Evolutionary conservation across 1,139 yeast species (phyloP), one percentile per base, ranked within the genome.

Genomic region (Nadsonia commutata): DNA sequence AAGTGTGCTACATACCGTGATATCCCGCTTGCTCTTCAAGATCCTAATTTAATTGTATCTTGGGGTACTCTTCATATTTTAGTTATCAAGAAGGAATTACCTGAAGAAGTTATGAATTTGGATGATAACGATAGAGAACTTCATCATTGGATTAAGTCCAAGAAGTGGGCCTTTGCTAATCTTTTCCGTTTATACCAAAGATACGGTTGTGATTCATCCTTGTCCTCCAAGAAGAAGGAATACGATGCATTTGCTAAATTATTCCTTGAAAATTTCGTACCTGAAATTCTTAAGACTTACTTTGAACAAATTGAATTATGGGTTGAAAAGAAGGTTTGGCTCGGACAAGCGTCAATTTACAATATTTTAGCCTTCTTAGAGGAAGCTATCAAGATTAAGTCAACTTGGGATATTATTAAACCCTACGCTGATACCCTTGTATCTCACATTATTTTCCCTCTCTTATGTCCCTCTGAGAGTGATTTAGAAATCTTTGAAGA

Each of bases 161-260:
- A 85, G 61, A 90, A 90, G 60, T 88, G 98, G 96, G 76, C 94
- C 1, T 78, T 78, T 54, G 86, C 85, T 31, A 85, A 85, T 57
- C 61, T 88, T 41, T 74, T 71, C 54, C 73, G 94, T 50, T 60
- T 86, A n/a, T 83, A 81, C 55, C 72, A 71, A 45, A 70, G 94
- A 52, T 86, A 83, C 57, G 86, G 83, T 2, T 72, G 79, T 6
- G 55, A 51, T 18, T 47, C 52, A 9, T 48, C 52, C 4, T 46
- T 58, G 17, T 54, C 62, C 9, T 63, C 68, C 5, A 52, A 46
- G n/a, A 52, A 51, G n/a, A 43, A 50, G 3, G 58, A 58, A 20
- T 60, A 62, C 47, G 52, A 55, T n/a, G 54, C 52, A 9, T 67
- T 63, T 49, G 56, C 67, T 7, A 53, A 52, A 18, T 46, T 56